Percentiles rank a stretch among this genome's conserved stretches.
Evolutionary conservation across 1,139 yeast genomes (phyloP).

Genomic region (Yamadazyma blattariae): DNA sequence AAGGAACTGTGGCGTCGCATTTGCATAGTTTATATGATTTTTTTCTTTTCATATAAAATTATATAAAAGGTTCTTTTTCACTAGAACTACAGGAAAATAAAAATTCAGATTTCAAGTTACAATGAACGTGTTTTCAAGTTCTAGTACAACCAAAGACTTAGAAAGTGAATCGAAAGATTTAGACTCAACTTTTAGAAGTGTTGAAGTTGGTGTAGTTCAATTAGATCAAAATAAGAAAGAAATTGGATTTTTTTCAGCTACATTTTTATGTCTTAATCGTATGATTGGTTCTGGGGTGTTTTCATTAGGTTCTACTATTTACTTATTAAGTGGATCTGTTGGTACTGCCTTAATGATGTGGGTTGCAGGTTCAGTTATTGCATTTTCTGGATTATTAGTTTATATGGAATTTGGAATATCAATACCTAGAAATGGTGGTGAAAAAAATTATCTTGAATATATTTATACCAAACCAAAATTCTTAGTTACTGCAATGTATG

Average conservation of each 20-base stretch:
- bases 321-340: constrained; percentile 65
- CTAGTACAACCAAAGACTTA: no score
- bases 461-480: constrained; percentile 68
- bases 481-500: constrained; percentile 71
- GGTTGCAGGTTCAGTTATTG: constrained; percentile 74
- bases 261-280: constrained; percentile 70
- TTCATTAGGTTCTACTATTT: constrained; percentile 80
- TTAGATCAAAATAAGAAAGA: constrained; percentile 52
- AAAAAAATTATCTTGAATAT: constrained; percentile 76
- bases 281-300: constrained; percentile 90
- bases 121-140: no score
- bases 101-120: no score
- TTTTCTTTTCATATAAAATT: no score
- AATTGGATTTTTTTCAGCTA: constrained; percentile 67
- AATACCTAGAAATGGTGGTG: constrained; percentile 86
- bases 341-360: constrained; percentile 72
- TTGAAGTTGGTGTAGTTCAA: constrained; percentile 35
- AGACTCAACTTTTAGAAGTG: not conserved
- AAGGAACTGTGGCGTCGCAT: no score
- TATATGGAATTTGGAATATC: constrained; percentile 86
- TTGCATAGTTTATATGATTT: no score
- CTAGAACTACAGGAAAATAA: no score
- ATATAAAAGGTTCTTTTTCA: no score
- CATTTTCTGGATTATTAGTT: constrained; percentile 70
- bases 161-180: not conserved